Evolutionary conservation across 371 early-diverging fungal genomes (phyloP), one percentile per base, ranked within the genome.

Genomic region (Mucor sp.): DNA sequence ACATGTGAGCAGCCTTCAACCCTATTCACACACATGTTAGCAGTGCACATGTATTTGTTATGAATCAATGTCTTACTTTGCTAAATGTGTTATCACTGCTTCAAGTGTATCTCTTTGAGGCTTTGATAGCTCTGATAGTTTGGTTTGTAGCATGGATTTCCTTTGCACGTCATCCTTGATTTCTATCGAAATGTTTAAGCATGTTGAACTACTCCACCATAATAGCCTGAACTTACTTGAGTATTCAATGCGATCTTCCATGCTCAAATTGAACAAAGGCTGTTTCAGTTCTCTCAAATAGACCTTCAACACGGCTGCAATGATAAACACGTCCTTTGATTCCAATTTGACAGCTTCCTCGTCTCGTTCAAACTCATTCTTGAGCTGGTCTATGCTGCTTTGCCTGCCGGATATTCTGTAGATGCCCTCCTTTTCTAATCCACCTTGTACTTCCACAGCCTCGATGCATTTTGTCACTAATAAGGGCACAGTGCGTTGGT

Each of bases 221-320:
- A 47, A 3, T 6, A 2, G 25, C 3, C 30, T 33, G 7, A 7
- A 68, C 75, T 71, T 84, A 88, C 88, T 78, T 12, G 88, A 82
- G 60, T 88, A 86, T 43, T 86, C 83, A 60, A 82, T 76, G 4
- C 90, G 77, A 3, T 83, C 87, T 19, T 80, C 79, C 41, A 84
- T 65, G 8, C 77, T 41, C 23, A 89, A 70, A 17, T 80, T 74
- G 66, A 91, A 84, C 30, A 91, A 59, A 6, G 92, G 92, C 28
- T 85, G 75, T 19, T 88, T 85, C 28, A 91, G 68, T 66, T 89
- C 86, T 4, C 92, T 78, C 6, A 91, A 69, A 67, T 86, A 91
- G 14, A 83, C 66, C 65, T 91, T 91, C 12, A 91, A 74, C 4
- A 90, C 81, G 0, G 83, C 78, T 0, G 89, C 89, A 47, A 91